Base-by-base conservation (phyloP, 2,329 filamentous ascomycete species). In the Sarocladium kiliense region DNA sequence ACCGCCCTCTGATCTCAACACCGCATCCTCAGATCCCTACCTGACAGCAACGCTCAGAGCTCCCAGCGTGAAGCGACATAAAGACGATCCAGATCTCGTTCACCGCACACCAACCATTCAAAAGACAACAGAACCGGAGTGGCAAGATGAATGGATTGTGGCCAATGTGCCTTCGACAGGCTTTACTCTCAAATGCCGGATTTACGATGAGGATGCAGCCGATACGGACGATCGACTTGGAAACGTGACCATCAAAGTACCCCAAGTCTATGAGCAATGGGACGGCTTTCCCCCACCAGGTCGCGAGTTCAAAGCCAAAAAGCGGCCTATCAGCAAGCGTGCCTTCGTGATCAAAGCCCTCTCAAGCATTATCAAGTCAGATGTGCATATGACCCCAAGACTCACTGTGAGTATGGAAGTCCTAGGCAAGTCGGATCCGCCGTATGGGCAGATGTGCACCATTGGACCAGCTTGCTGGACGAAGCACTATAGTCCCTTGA, bases 131-230 rank as follows among this genome's bases (percentile, higher is more conserved):
- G 81, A 92, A 62, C 92, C 93, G 0, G 77, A 75, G 49, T 97
- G 93, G 93, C 80, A 96, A 49, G 83, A 86, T 36, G 81, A 90
- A 58, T 97, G 93, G 93, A 79, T 91, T 21, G 87, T 97, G 23
- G 90, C 89, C 58, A 95, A 96, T 62, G 80, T 97, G 2, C 92
- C 93, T 0, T 76, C 85, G 0, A 83, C 81, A 0, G 92, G 92
- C 3, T 96, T 96, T 72, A 81, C 79, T 56, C 78, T 97, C 62
- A 96, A 96, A 68, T 91, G 89, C 58, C 82, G 89, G 54, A 72
- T 97, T 18, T 95, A 92, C 71, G 93, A 97, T 65, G 93, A 97
- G 68, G 93, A 97, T 70, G 84, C 86, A 32, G 83, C 86, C 1
- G 89, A 97, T 67, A 84, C 88, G 60, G 88, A 97, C 66, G 93